Conservation (phyloP, 2,329 filamentous ascomycete species). For the Grosmannia huntii region DNA sequence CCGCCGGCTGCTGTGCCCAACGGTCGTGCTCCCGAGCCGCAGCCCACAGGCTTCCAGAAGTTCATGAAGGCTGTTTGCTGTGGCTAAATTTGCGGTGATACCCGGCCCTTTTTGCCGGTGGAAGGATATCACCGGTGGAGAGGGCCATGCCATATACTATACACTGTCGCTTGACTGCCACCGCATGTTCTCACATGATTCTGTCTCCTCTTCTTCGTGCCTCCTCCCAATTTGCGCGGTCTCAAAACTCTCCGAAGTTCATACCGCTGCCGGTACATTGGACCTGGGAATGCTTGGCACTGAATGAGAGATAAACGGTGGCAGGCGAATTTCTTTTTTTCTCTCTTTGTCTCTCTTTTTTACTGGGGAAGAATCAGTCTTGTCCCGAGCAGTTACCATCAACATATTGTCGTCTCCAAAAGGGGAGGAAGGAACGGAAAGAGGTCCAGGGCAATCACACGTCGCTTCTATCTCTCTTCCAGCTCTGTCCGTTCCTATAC, state of each 20-base stretch:
- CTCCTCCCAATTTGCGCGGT: neutral
- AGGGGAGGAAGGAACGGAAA: neutral
- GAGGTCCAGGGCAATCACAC: neutral
- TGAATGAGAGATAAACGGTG: neutral
- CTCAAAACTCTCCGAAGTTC: neutral
- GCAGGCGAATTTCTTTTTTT: neutral
- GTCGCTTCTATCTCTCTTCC: neutral
- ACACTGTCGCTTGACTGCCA: neutral
- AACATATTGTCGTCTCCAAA: neutral
- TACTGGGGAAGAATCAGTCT: neutral
- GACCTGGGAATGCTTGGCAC: neutral
- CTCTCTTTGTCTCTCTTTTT: neutral
- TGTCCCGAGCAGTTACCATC: neutral
- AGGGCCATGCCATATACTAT: neutral
- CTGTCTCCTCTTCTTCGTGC: neutral
- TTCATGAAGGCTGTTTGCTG: conserved; percentile 89
- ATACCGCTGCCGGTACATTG: neutral
- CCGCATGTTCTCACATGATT: neutral
- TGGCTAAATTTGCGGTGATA: conserved; percentile 38
- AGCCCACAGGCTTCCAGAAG: conserved; percentile 78
- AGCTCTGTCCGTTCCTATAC: neutral
- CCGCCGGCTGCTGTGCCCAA: conserved; percentile 29
- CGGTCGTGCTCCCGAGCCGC: conserved; percentile 51
- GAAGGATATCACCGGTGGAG: neutral
- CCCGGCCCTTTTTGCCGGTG: neutral